Evolutionary conservation across 2,329 filamentous ascomycete species (phyloP), one percentile per base, ranked within the genome.

Genomic region (Stagonosporopsis chrysanthemi): DNA sequence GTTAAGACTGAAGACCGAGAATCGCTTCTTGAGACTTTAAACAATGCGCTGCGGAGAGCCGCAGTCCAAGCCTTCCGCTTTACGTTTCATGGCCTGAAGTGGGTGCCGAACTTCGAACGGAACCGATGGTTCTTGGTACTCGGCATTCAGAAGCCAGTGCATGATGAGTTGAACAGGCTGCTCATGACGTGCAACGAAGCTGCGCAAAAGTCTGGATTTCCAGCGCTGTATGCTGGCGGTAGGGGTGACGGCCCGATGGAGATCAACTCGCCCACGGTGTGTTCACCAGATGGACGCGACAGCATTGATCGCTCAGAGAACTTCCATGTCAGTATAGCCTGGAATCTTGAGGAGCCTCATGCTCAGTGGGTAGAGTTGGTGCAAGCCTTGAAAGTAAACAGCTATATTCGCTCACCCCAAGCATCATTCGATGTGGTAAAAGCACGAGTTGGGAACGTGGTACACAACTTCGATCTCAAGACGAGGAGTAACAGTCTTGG

Each of bases 281-380:
- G 53, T 41, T 60, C 51, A 47, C 41, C 61, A 31, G 26, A 38
- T 22, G 44, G 55, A 23, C 38, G n/a, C 19, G 47, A 31, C 4
- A 48, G 48, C 33, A 56, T 36, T 53, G 82, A 86, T 64, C 74
- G 75, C 51, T 82, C 83, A 4, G 75, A 82, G 45, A 86, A 84
- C 22, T 97, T 97, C 70, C 95, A 99, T 76, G 80, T 98, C 58
- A 97, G 92, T 42, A 86, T 99, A 53, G 95, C 89, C 0, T 98
- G 94, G 95, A 89, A 72, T 41, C 62, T 78, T 23, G 50, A 57
- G 11, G 70, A 72, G 50, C 72, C 73, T 7, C 63, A 61, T 17
- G 42, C 64, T 9, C 66, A 68, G 33, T 74, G 65, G 66, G 52
- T 66, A 8, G 52, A 57, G 36, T 35, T 74, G 31, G 60, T 74